A percentile compares a stretch with the other conserved stretches of the same genome.
These are phyloP conservation scores for Amauroascus niger DNA, from an alignment of 2,329 filamentous ascomycete species.

Conservation along the genomic window DNA sequence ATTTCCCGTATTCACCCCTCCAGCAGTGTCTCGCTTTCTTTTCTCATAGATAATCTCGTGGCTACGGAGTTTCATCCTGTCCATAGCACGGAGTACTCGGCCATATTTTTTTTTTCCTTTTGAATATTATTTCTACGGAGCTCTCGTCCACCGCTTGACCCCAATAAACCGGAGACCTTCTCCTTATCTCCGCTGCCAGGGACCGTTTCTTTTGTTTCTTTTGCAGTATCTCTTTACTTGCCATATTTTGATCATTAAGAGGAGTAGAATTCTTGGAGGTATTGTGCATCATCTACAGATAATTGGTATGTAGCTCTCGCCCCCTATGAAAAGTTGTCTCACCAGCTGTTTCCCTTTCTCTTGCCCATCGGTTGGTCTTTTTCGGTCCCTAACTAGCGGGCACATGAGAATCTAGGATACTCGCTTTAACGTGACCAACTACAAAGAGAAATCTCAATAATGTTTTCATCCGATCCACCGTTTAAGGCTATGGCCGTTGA, in stretches of 20 bases:
- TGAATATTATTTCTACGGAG: neutral
- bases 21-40: neutral
- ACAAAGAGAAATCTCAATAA: neutral
- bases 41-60: neutral
- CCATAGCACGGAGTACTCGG: neutral
- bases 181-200: neutral
- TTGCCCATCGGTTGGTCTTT: neutral
- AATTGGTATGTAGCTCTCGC: neutral
- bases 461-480: slow-evolving; percentile 13
- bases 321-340: neutral
- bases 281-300: too few species aligned
- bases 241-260: too few species aligned
- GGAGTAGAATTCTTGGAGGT: too few species aligned
- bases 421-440: neutral
- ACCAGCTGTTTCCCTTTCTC: neutral
- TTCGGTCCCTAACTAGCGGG: neutral
- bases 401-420: neutral
- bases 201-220: neutral
- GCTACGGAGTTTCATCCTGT: neutral
- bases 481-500: slow-evolving; percentile 5
- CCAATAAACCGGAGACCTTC: neutral
- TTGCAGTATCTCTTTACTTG: neutral
- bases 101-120: neutral
- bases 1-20: neutral
- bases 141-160: neutral